Conservation (phyloP, 2,329 filamentous ascomycete genomes). For the Monilinia aucupariae region DNA sequence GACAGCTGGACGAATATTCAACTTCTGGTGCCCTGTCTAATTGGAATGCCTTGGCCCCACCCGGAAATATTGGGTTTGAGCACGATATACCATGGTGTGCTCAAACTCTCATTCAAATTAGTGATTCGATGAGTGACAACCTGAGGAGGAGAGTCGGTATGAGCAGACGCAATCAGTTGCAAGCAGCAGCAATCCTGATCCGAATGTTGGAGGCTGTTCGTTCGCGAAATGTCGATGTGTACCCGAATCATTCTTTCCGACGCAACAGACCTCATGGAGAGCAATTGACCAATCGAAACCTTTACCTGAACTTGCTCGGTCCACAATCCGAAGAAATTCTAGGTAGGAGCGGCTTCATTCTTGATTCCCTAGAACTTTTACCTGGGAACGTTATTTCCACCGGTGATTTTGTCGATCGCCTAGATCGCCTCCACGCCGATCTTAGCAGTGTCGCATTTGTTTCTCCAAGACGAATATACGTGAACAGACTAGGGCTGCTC, state of each 20-base stretch:
- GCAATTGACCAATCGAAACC: constrained; percentile 28
- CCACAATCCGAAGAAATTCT: constrained; percentile 20
- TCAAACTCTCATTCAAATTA: constrained; percentile 26
- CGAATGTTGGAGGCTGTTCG: constrained; percentile 29
- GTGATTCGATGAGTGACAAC: constrained; percentile 27
- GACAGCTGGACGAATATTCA: constrained; percentile 26
- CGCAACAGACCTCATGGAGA: constrained; percentile 25
- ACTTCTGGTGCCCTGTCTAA: constrained; percentile 23
- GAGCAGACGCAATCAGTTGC: constrained; percentile 19
- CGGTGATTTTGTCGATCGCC: constrained; percentile 21
- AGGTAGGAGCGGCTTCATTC: constrained; percentile 26
- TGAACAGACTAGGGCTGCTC: constrained; percentile 5
- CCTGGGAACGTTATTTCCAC: constrained; percentile 28
- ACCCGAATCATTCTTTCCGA: constrained; percentile 22
- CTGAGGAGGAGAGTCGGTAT: constrained; percentile 22
- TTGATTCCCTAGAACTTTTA: constrained; percentile 29
- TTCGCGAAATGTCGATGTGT: constrained; percentile 28
- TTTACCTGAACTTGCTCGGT: constrained; percentile 31
- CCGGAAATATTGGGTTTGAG: constrained; percentile 4
- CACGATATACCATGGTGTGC: constrained; percentile 31
- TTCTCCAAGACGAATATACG: constrained; percentile 8
- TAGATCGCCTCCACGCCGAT: constrained; percentile 15
- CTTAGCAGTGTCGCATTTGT: constrained; percentile 5
- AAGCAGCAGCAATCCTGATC: constrained; percentile 28
- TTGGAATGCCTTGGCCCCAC: constrained; percentile 12